A percentile compares a stretch with the other conserved stretches of the same genome.
Conservation (phyloP, 2,329 filamentous ascomycete species). For the Penicillium sp. region DNA sequence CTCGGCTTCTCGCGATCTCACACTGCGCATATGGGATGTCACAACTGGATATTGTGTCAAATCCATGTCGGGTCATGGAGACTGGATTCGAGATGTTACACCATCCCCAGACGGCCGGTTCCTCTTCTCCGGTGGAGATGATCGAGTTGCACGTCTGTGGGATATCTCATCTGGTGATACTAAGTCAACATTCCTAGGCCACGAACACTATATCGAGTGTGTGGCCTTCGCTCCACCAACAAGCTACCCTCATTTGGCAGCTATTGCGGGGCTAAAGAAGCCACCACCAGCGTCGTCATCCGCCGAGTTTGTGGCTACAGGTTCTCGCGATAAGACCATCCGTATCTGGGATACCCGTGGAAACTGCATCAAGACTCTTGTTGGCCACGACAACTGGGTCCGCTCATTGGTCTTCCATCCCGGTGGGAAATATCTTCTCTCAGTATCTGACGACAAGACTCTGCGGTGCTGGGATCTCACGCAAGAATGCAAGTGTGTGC, state of each 20-base stretch:
- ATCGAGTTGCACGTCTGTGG: conserved; percentile 81
- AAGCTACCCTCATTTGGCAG: conserved; percentile 73
- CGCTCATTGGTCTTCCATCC: conserved; percentile 84
- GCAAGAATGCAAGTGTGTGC: conserved; percentile 88
- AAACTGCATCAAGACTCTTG: conserved; percentile 76
- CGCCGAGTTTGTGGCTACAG: conserved; percentile 87
- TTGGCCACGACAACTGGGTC: conserved; percentile 94
- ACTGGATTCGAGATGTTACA: conserved; percentile 87
- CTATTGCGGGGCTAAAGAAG: conserved; percentile 79
- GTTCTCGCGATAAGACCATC: conserved; percentile 86
- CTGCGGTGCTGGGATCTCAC: conserved; percentile 90
- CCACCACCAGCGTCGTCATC: conserved; percentile 70
- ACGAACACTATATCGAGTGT: conserved; percentile 84
- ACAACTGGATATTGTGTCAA: conserved; percentile 90
- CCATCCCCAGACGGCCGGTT: conserved; percentile 81
- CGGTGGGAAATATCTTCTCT: conserved; percentile 84
- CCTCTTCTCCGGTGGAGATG: conserved; percentile 78
- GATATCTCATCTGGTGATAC: conserved; percentile 73
- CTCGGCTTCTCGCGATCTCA: conserved; percentile 80
- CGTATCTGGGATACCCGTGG: conserved; percentile 85
- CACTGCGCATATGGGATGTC: conserved; percentile 86
- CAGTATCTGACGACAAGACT: conserved; percentile 85
- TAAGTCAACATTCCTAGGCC: conserved; percentile 77
- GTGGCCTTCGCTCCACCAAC: conserved; percentile 80
- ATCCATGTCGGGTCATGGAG: conserved; percentile 80